A percentile compares a stretch with the other conserved stretches of the same genome.
Evolutionary conservation across 2,329 filamentous ascomycete species (phyloP).

Genomic region (Xylaria sp.): DNA sequence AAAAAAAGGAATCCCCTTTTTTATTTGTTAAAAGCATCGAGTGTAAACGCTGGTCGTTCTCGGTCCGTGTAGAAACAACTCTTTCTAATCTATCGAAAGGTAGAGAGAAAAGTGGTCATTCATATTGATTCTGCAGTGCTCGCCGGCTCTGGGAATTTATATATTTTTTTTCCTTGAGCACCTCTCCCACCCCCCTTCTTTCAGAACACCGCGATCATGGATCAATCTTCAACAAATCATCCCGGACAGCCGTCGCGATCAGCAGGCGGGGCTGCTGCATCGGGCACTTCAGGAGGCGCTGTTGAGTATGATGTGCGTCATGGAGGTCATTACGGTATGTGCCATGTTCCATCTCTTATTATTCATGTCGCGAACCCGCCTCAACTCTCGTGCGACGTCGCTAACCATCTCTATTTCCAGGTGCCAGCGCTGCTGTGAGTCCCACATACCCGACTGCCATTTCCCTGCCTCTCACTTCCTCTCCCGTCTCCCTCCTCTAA

Average conservation of each 20-base stretch:
- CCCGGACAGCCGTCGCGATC: conserved; percentile 43
- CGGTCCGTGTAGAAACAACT: background rate
- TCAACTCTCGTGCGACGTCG: conserved; percentile 30
- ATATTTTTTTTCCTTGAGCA: background rate
- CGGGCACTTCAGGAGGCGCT: conserved; percentile 15
- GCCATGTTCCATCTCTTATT: conserved; percentile 19
- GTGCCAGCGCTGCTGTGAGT: conserved; percentile 45
- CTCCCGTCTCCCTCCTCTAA: background rate
- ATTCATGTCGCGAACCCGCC: conserved; percentile 23
- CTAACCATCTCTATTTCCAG: conserved; percentile 35
- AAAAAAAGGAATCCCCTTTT: background rate
- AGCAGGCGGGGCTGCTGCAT: conserved; percentile 19
- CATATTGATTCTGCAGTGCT: conserved; percentile 12
- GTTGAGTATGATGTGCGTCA: conserved; percentile 64
- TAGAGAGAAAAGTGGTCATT: background rate
- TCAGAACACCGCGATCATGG: conserved; percentile 39
- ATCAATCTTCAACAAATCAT: conserved; percentile 50
- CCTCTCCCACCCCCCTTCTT: background rate
- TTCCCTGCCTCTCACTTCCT: background rate
- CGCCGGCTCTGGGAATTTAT: background rate
- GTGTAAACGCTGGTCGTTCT: background rate
- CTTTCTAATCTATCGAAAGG: background rate
- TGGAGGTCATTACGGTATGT: conserved; percentile 72
- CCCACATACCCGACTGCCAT: conserved; percentile 15
- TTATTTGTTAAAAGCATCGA: background rate